Conservation (phyloP, 768 basidiomycete genomes). For the Suillus occidentalis region DNA sequence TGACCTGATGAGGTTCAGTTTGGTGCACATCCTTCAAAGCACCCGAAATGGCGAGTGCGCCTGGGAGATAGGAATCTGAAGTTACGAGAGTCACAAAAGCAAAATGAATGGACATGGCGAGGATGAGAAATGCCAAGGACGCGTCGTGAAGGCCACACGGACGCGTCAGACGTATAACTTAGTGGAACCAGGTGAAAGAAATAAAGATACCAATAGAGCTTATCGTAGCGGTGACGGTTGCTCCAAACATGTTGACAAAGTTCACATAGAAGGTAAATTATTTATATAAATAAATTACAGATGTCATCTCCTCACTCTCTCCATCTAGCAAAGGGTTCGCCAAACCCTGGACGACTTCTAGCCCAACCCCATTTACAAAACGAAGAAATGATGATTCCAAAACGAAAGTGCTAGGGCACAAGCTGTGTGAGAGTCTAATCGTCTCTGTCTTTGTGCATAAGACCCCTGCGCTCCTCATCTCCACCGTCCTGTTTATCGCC, state of each 20-base stretch:
- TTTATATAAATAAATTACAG: not conserved
- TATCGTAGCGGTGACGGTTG: not conserved
- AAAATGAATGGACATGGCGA: constrained; percentile 61
- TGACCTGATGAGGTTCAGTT: constrained; percentile 39
- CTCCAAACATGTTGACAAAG: not conserved
- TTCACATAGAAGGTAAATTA: not conserved
- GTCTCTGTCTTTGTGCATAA: constrained; percentile 48
- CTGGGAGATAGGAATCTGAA: constrained; percentile 89
- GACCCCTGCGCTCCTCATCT: constrained; percentile 64
- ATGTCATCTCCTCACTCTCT: not conserved
- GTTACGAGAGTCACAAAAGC: constrained; percentile 93
- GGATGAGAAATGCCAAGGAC: constrained; percentile 6
- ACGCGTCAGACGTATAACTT: constrained; percentile 20
- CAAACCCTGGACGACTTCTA: not conserved
- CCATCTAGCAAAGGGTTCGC: not conserved
- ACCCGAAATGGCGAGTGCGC: constrained; percentile 83
- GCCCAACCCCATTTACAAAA: not conserved
- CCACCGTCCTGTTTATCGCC: constrained; percentile 47
- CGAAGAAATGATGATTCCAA: not conserved
- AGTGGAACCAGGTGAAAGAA: constrained; percentile 5
- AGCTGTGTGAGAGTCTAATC: constrained; percentile 28
- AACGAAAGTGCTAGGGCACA: not conserved
- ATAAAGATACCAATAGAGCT: constrained; percentile 3
- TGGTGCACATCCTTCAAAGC: constrained; percentile 79
- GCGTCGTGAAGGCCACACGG: constrained; percentile 19